Base-by-base conservation (phyloP, 108 stramenopile genomes). In the Bacterosira constricta region DNA sequence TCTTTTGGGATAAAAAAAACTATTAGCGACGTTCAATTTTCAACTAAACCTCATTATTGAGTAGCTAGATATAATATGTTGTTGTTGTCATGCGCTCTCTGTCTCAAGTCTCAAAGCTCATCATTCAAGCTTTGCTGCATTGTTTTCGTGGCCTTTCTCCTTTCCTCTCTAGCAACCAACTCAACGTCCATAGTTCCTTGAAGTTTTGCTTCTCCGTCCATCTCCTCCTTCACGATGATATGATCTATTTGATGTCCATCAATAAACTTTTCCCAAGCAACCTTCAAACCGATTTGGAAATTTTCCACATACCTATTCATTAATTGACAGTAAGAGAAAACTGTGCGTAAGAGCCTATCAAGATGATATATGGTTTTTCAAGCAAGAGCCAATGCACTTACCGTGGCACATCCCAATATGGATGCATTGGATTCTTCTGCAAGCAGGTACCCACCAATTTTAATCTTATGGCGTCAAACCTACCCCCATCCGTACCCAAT, bases 391-490 rank as follows among this genome's bases (percentile, higher is more conserved):
- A n/a, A n/a, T 83, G 83, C 3, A 84, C 86, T 61, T 90, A 93
- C 20, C 92, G 83, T 10, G 85, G 80, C 6, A 87, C 90, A 85
- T 93, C 92, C 92, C 92, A 93, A 69, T 88, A 93, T 1, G 90
- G 84, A 67, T 93, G 92, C 92, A 93, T 89, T 1, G 90, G 92
- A 52, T 93, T 90, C 34, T 76, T 77, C 67, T 91, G 85, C 34
- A 89, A 58, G 20, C 86, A 87, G 31, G 88, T 85, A 31, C 74
- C 84, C 18, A 91, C 80, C 52, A 93, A 56, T 46, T 70, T 84
- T 17, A 59, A 58, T 57, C 92, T 85, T 26, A 85, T 67, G 2
- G 63, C 53, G n/a, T 75, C 37, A 53, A 82, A 88, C 64, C 80
- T 71, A 12, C 63, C 57, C 34, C 26, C 21, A 53, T 93, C 83